Base-by-base conservation (phyloP, 305 asterid species). In the Striga hermonthica region DNA sequence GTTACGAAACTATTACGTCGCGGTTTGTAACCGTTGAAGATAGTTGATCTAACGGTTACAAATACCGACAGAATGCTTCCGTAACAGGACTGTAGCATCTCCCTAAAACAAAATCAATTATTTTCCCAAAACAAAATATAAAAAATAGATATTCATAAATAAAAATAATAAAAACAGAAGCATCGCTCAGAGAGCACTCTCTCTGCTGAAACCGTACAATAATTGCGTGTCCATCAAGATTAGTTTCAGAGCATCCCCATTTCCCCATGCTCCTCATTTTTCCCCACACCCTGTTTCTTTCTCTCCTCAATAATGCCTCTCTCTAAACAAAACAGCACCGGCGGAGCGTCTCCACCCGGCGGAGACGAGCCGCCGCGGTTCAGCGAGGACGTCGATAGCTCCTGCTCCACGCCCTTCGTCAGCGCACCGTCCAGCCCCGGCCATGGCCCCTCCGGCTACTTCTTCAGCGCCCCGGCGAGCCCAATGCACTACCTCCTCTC, bases 401-500 rank as follows among this genome's bases (percentile, higher is more conserved):
- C 81, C 10, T 78, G 86, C 65, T 81, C 89, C 31, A 81, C 84
- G 0, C 86, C 89, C 3, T 81, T 80, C 47, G 84, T 80, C 13
- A 83, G 84, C 10, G 89, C 84, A 4, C 86, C 83, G 0, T 83
- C 89, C 9, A 80, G 82, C 53, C 86, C 86, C 0, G 72, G 67
- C n/a, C 78, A 79, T 40, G 81, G 75, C 0, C 81, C 82, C 1
- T 74, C 80, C 55, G 88, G 86, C 3, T 78, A 78, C 45, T 83
- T 76, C 78, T 80, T 69, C 81, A 83, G 88, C n/a, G 88, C 88
- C 4, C 88, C 88, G 15, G 80, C 89, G 0, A 83, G 86, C 62
- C 89, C 86, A 3, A 76, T 73, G 82, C 89, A 78, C 56, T 81
- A 44, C 78, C 43, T 76, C 3, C 70, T 76, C 6, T 57, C 78